Evolutionary conservation across 2,329 filamentous ascomycete genomes (phyloP).

Genomic region (Neopestalotiopsis rosae): DNA sequence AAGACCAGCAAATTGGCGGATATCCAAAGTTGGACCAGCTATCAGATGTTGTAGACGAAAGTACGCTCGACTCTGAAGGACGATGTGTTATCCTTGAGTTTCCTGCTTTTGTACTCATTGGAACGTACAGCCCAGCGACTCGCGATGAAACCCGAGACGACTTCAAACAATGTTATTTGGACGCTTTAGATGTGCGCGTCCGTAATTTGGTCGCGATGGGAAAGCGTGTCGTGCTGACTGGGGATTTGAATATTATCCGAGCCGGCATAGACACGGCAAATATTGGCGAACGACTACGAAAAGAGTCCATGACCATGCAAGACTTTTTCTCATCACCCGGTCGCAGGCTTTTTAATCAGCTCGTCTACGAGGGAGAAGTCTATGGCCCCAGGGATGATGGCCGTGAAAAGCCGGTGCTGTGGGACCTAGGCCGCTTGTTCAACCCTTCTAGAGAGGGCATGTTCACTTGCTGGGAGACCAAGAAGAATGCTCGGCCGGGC

Average conservation of each 20-base stretch:
- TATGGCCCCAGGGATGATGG: slow-evolving; percentile 70
- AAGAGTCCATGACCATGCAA: slow-evolving; percentile 69
- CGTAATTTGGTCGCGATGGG: slow-evolving; percentile 82
- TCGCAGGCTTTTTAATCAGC: slow-evolving; percentile 81
- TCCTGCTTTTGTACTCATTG: slow-evolving; percentile 90
- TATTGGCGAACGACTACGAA: slow-evolving; percentile 72
- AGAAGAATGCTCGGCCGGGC: slow-evolving; percentile 91
- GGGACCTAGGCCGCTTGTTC: slow-evolving; percentile 83
- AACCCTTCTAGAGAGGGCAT: slow-evolving; percentile 83
- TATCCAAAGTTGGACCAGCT: slow-evolving; percentile 79
- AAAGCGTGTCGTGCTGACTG: slow-evolving; percentile 84
- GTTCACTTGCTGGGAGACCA: slow-evolving; percentile 98
- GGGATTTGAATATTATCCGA: slow-evolving; percentile 83
- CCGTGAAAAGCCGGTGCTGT: slow-evolving; percentile 73
- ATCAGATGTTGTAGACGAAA: slow-evolving; percentile 66
- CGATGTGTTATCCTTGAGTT: slow-evolving; percentile 92
- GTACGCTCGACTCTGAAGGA: slow-evolving; percentile 84
- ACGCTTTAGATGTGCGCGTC: slow-evolving; percentile 80
- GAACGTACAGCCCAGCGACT: slow-evolving; percentile 90
- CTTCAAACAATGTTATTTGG: slow-evolving; percentile 81
- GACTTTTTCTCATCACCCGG: slow-evolving; percentile 77
- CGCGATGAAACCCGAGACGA: slow-evolving; percentile 83
- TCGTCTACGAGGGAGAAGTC: slow-evolving; percentile 77
- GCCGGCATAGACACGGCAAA: slow-evolving; percentile 78
- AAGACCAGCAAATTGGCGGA: slow-evolving; percentile 81